A percentile compares a stretch with the other conserved stretches of the same genome.
Conservation (phyloP, 495 filamentous ascomycete genomes). For the Hypomontagnella submonticulosa region DNA sequence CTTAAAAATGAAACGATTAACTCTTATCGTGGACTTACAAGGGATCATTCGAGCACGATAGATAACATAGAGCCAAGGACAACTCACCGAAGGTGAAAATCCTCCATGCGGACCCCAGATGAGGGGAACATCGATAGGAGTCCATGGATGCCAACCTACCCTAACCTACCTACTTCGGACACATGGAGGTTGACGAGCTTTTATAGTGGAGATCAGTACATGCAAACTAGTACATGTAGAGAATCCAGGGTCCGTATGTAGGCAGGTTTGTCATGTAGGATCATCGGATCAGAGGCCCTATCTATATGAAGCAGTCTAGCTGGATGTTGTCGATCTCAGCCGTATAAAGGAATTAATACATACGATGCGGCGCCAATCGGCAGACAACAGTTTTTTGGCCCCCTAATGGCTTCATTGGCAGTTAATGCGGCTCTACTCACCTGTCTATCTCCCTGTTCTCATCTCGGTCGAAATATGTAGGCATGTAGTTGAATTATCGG, state of each 20-base stretch:
- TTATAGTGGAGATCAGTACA: conserved; percentile 19
- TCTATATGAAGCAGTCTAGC: conserved; percentile 18
- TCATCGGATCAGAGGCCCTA: conserved; percentile 25
- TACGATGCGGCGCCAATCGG: conserved; percentile 6
- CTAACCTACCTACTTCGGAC: conserved; percentile 1
- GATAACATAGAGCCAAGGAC: no score
- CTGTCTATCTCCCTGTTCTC: no score
- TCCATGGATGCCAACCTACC: neutral
- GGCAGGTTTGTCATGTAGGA: neutral
- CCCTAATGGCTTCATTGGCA: neutral
- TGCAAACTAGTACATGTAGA: conserved; percentile 9
- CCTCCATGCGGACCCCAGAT: neutral
- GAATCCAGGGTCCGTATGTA: conserved; percentile 15
- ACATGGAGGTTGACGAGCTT: conserved; percentile 10
- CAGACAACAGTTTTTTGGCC: conserved; percentile 6
- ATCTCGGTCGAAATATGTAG: no score
- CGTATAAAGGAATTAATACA: conserved; percentile 19
- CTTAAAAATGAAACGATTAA: conserved; percentile 3
- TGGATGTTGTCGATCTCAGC: conserved; percentile 15
- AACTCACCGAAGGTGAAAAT: no score
- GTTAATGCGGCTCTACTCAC: conserved; percentile 5
- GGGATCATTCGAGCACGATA: no score
- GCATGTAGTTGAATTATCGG: no score
- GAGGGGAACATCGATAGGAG: conserved; percentile 6
- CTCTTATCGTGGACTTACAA: neutral